phyloP scores from a whole-genome alignment of 2,329 filamentous ascomycete species.

The Diaporthe humulicola region DNA sequence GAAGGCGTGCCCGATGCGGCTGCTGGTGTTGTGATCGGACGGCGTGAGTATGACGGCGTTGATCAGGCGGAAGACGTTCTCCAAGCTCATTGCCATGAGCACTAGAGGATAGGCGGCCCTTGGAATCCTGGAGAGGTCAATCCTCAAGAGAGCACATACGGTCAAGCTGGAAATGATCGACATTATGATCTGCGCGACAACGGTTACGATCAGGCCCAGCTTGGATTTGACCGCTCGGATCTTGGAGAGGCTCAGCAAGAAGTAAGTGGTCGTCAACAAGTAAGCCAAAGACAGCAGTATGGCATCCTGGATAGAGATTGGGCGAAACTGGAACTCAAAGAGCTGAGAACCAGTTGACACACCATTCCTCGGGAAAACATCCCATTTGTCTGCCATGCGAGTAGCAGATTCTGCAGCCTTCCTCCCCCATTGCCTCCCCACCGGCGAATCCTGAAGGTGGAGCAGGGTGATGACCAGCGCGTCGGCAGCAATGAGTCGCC shows the following conservation, averaged over 20 bases:
- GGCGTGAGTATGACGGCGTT: constrained; percentile 82
- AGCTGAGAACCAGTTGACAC: constrained; percentile 68
- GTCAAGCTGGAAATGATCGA: constrained; percentile 86
- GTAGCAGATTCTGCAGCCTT: constrained; percentile 67
- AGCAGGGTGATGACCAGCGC: constrained; percentile 84
- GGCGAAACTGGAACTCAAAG: constrained; percentile 84
- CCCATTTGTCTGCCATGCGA: constrained; percentile 68
- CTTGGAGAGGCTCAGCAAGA: constrained; percentile 75
- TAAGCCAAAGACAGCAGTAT: constrained; percentile 76
- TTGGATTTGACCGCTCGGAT: constrained; percentile 82
- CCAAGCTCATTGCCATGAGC: constrained; percentile 81
- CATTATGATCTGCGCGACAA: constrained; percentile 77
- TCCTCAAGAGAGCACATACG: constrained; percentile 80
- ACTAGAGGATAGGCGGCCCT: constrained; percentile 81
- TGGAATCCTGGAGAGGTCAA: constrained; percentile 82
- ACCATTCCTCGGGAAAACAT: constrained; percentile 73
- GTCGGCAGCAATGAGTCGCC: constrained; percentile 78
- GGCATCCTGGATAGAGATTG: constrained; percentile 77
- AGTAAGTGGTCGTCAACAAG: constrained; percentile 72
- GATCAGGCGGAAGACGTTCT: constrained; percentile 84
- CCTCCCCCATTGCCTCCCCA: constrained; percentile 75
- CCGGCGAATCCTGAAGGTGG: constrained; percentile 73
- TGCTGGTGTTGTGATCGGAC: constrained; percentile 75
- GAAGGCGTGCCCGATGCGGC: constrained; percentile 79
- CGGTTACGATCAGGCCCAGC: constrained; percentile 78